Conservation (phyloP, 2,329 filamentous ascomycete species). For the Colletotrichum sp. region DNA sequence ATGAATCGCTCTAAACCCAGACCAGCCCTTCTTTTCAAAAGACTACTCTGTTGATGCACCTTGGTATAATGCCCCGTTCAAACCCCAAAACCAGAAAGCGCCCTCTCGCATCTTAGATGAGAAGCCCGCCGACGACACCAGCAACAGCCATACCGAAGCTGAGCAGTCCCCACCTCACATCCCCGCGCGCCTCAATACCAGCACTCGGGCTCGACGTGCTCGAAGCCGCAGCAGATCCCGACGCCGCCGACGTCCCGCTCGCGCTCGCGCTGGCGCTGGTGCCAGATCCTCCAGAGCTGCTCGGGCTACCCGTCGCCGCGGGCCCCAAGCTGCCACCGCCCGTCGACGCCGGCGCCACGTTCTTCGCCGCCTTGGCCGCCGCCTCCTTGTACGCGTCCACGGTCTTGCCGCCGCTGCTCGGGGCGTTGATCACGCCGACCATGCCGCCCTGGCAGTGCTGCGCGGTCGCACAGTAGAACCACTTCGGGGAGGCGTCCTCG, state of each 20-base stretch:
- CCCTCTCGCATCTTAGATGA: background rate
- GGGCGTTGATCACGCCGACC: slow-evolving; percentile 49
- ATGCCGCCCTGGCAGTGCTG: slow-evolving; percentile 67
- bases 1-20: background rate
- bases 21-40: background rate
- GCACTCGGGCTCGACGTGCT: background rate
- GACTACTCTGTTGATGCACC: background rate
- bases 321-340: slow-evolving; percentile 17
- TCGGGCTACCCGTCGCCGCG: background rate
- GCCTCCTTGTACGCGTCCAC: slow-evolving; percentile 1
- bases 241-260: background rate
- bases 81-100: background rate
- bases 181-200: slow-evolving; percentile 10
- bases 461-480: slow-evolving; percentile 67
- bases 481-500: slow-evolving; percentile 59
- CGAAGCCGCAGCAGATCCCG: background rate
- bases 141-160: slow-evolving; percentile 15
- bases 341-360: slow-evolving; percentile 15
- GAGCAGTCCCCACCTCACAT: slow-evolving; percentile 15
- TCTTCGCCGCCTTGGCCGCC: slow-evolving; percentile 7
- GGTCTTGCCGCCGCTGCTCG: background rate
- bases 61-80: background rate
- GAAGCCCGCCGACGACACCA: slow-evolving; percentile 12
- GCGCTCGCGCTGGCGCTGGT: background rate
- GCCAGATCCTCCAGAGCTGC: background rate